Evolutionary conservation across 2,329 filamentous ascomycete species (phyloP).

Genomic region (Cercospora sp.): DNA sequence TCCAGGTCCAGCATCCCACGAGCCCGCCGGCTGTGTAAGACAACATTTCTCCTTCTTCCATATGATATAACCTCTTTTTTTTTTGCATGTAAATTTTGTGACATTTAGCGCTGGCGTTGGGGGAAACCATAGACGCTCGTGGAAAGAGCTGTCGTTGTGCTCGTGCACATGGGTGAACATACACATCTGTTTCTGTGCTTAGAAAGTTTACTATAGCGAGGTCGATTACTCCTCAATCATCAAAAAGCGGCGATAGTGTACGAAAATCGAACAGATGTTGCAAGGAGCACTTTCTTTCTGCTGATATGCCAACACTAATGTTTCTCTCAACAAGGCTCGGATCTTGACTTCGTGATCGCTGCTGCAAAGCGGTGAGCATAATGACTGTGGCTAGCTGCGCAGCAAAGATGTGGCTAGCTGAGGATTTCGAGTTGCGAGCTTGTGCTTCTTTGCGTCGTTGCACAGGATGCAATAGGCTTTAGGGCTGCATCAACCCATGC

Average conservation of each 20-base stretch:
- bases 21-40: neutral
- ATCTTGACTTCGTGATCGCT: neutral
- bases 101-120: slow-evolving; percentile 3
- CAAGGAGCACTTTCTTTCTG: no score
- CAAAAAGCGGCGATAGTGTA: neutral
- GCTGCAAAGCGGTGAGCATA: neutral
- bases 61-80: neutral
- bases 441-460: neutral
- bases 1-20: neutral
- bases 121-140: slow-evolving; percentile 2
- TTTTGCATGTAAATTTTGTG: neutral
- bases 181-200: neutral
- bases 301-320: no score
- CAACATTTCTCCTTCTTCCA: neutral
- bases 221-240: neutral
- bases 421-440: neutral
- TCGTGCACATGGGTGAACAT: neutral
- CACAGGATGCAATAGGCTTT: slow-evolving; percentile 1
- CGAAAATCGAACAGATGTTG: neutral
- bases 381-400: neutral
- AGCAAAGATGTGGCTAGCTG: neutral
- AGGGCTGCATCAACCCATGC: slow-evolving; percentile 6
- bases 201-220: neutral
- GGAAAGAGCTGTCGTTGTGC: neutral
- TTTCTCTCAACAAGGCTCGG: neutral